Evolutionary conservation across 2,329 filamentous ascomycete genomes (phyloP), one percentile per base, ranked within the genome.

Genomic region (Lachnellula suecica): DNA sequence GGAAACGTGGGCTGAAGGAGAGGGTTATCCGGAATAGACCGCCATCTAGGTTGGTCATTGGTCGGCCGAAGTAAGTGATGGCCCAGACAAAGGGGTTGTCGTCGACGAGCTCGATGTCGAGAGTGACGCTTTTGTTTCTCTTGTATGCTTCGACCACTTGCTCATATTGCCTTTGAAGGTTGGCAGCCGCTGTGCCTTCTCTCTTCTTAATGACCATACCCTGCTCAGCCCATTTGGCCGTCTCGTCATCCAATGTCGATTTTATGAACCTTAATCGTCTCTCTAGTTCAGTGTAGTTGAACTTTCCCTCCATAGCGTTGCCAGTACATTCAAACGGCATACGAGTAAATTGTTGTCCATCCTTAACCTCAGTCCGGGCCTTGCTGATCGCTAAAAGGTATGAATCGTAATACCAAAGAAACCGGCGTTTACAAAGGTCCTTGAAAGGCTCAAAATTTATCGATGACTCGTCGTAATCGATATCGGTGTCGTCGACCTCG

Each of bases 351-450:
- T 68, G 56, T 34, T 82, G 73, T 2, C 82, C 81, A 54, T 87
- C 83, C 55, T 80, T 79, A 50, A 86, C 81, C 60, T 89, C 83
- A 23, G 74, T 69, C 61, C 77, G 80, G 24, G 85, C 88, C 54
- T 84, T 79, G 34, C 84, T 77, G 47, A 96, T 85, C 1, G 87
- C 80, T 3, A 79, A 74, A 20, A 94, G 74, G 66, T 97, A 97
- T 3, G 88, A 88, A 60, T 95, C 88, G 69, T 89, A 96, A 72
- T 97, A 97, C 94, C 94, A 97, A 13, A 97, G 75, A 67, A 97
- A 97, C 1, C 92, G 84, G 34, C 88, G 85, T 71, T 97, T 97
- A 77, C 88, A 89, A 4, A 96, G 76, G 65, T 97, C 93, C 60
- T 85, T 87, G 73, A 97, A 97, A 0, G 91, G 90, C 60, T 96